Percentiles rank a stretch among this genome's conserved stretches.
Conservation (phyloP, 1,284 basidiomycete genomes). For the Jaminaea rosea region DNA sequence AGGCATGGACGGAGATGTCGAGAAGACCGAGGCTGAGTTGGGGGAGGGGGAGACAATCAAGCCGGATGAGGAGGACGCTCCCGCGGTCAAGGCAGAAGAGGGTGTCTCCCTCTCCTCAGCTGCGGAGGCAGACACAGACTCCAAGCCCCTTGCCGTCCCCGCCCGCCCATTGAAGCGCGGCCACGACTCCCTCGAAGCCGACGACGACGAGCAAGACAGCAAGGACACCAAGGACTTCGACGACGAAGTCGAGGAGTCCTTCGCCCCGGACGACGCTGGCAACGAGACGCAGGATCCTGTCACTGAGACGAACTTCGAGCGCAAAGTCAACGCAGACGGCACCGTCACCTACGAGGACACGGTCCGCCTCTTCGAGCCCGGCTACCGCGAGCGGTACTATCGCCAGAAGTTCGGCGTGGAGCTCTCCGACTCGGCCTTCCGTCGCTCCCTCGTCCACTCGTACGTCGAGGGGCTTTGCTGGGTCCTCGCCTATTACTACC, state of each 20-base stretch:
- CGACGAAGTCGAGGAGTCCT: conserved; percentile 47
- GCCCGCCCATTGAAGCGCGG: not conserved
- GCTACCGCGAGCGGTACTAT: conserved; percentile 89
- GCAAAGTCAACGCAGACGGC: conserved; percentile 42
- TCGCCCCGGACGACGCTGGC: conserved; percentile 53
- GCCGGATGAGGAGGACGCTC: conserved; percentile 31
- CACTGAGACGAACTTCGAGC: conserved; percentile 20
- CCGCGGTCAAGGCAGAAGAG: not conserved
- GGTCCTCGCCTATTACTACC: conserved; percentile 97
- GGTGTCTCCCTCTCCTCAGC: not conserved
- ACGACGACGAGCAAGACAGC: conserved; percentile 49
- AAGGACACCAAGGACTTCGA: conserved; percentile 52
- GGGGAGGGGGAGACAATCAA: conserved; percentile 15
- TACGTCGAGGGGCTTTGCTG: conserved; percentile 93
- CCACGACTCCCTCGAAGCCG: not conserved
- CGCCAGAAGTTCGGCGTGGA: conserved; percentile 81
- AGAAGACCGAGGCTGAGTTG: conserved; percentile 13
- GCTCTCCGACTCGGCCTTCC: conserved; percentile 63
- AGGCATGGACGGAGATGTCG: conserved; percentile 15
- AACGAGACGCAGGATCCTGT: conserved; percentile 26
- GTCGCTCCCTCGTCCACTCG: conserved; percentile 64
- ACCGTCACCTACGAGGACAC: conserved; percentile 80
- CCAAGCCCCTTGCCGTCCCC: conserved; percentile 1
- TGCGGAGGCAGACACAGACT: not conserved
- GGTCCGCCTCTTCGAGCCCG: conserved; percentile 63